Conservation (phyloP, 2,329 filamentous ascomycete species). For the Aspergillus pseudoviridinutans region DNA sequence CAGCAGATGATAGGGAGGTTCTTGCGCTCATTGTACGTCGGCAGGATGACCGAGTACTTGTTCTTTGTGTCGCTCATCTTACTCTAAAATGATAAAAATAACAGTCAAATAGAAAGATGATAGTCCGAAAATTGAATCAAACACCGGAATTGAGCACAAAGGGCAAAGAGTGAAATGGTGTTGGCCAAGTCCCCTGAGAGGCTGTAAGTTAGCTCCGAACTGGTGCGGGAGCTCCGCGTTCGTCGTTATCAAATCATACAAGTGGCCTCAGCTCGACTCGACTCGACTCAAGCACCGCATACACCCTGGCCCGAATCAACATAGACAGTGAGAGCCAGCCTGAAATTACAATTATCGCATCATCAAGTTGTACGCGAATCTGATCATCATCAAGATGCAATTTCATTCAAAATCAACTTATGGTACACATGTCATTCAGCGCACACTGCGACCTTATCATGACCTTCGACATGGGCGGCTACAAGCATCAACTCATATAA, state of each 20-base stretch:
- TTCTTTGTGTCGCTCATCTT: conserved; percentile 48
- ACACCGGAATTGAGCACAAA: neutral
- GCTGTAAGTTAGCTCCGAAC: neutral
- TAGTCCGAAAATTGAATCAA: neutral
- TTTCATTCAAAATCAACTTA: neutral
- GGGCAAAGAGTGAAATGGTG: neutral
- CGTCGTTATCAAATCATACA: neutral
- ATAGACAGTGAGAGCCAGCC: neutral
- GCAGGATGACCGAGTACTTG: conserved; percentile 96
- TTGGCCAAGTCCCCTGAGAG: neutral
- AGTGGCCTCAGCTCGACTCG: neutral
- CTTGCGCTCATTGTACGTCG: conserved; percentile 96
- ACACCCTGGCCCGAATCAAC: neutral
- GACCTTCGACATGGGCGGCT: neutral
- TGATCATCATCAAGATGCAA: neutral
- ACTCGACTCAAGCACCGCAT: neutral
- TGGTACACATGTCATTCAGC: neutral
- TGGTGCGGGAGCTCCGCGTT: neutral
- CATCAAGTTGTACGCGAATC: neutral
- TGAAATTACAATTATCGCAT: neutral
- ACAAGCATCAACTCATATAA: neutral
- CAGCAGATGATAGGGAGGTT: conserved; percentile 96
- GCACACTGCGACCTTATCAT: neutral
- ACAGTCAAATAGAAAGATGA: neutral
- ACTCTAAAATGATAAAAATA: neutral